Conservation (phyloP, 2,329 filamentous ascomycete genomes). For the Lojkania enalia region DNA sequence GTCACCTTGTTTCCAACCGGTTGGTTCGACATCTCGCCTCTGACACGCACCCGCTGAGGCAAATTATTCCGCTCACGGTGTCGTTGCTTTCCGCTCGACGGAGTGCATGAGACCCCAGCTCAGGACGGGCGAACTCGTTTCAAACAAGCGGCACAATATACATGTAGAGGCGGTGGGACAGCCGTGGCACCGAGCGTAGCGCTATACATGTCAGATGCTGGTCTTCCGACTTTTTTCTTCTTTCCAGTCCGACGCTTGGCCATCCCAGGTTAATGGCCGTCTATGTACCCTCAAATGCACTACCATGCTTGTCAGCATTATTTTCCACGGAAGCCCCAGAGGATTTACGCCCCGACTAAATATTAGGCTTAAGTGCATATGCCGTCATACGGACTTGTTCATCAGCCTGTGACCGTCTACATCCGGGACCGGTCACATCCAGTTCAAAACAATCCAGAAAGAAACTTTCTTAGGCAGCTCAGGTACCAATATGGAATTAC, state of each 20-base stretch:
- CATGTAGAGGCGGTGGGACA: not conserved
- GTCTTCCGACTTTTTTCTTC: too few relatives aligned
- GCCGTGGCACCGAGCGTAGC: not conserved
- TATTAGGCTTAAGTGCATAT: not conserved
- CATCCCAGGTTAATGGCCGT: too few relatives aligned
- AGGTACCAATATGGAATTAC: not conserved
- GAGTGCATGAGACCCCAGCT: not conserved
- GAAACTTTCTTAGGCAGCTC: not conserved
- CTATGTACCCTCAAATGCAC: not conserved
- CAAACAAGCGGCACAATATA: constrained; percentile 5
- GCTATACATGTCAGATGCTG: too few relatives aligned
- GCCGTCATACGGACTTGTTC: not conserved
- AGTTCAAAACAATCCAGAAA: not conserved
- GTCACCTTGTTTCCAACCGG: constrained; percentile 1
- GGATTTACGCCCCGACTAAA: not conserved
- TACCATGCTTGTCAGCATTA: not conserved
- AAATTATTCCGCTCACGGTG: not conserved
- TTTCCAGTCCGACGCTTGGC: too few relatives aligned
- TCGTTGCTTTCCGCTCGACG: not conserved
- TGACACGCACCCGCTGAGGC: constrained; percentile 3
- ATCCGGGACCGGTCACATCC: not conserved
- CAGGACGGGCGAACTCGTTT: constrained; percentile 2
- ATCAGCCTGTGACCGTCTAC: not conserved
- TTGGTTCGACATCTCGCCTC: not conserved
- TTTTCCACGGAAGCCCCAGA: not conserved